Base-by-base conservation (phyloP, 257 asterid genomes). In the Petunia secreta region DNA sequence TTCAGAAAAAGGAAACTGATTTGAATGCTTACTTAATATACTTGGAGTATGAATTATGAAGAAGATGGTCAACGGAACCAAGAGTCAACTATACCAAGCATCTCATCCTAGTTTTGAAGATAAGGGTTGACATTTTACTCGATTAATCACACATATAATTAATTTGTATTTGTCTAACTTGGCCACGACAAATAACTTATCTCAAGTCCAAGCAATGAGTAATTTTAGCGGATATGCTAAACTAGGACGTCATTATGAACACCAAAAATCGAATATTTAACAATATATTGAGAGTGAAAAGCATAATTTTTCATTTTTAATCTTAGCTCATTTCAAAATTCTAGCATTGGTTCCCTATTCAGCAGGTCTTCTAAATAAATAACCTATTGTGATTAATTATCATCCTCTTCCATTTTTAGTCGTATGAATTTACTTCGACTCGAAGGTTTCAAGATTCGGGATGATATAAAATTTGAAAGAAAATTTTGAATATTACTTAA, bases 51-150 rank as follows among this genome's bases (percentile, higher is more conserved):
- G 5, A 66, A 40, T 40, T 66, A 66, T 14, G 74, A 65, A 65
- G 74, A 36, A 65, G 6, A 14, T 41, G 36, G 74, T 15, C 53
- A 66, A 65, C 3, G 11, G 5, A 0, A 36, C 5, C 14, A 14
- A 65, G 40, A 14, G 74, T 66, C 74, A 66, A 66, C 53, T 40
- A 6, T 65, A 39, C 73, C 43, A 65, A 39, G 39, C 52, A 65
- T 65, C 52, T 50, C 14, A 39, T 65, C 10, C 73, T 39, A 65
- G 38, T 65, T 39, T 64, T 65, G 50, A 65, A 64, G 73, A 39
- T 38, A 65, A 65, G 73, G 37, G 73, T 65, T 65, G 73, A 39
- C 73, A 2, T 65, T 11, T 54, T 65, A 0, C 0, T 5, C 2
- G 6, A 25, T 25, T 25, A 25, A 66, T 6, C 74, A 65, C 15